Evolutionary conservation across 2,329 filamentous ascomycete genomes (phyloP).

Genomic region (Thelonectria rubi): DNA sequence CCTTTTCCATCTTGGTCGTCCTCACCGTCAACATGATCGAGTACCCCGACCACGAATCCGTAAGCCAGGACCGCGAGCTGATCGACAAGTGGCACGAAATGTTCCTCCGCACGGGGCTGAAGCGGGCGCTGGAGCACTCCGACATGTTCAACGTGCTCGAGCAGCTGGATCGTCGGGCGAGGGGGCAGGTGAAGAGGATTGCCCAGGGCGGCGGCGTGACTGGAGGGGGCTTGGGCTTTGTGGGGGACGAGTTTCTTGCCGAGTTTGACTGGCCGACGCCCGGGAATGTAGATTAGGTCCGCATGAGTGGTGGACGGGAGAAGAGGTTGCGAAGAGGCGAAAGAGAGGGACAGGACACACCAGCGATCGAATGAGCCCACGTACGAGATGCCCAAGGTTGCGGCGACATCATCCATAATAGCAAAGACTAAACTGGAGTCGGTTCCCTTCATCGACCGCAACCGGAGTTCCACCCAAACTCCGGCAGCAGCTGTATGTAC

Average conservation of each 20-base stretch:
- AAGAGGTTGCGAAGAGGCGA: neutral
- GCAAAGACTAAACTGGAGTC: too few relatives aligned
- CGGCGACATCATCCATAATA: too few relatives aligned
- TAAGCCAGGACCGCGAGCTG: conserved; percentile 13
- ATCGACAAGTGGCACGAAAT: conserved; percentile 17
- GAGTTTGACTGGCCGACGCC: conserved; percentile 4
- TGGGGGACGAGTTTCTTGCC: conserved; percentile 5
- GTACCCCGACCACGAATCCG: conserved; percentile 23
- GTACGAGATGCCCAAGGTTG: too few relatives aligned
- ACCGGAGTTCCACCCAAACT: neutral
- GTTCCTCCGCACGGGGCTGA: conserved; percentile 3
- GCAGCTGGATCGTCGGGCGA: conserved; percentile 30
- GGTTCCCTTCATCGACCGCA: too few relatives aligned
- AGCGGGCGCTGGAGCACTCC: conserved; percentile 14
- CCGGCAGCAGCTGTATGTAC: neutral
- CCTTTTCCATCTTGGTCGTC: conserved; percentile 28
- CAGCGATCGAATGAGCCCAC: too few relatives aligned
- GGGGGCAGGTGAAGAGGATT: conserved; percentile 25
- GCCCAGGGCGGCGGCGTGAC: neutral
- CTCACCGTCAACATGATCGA: conserved; percentile 37
- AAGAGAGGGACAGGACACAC: too few relatives aligned
- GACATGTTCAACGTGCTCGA: conserved; percentile 25
- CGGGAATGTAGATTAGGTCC: neutral
- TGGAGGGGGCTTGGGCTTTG: neutral
- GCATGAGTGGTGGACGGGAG: neutral